A percentile compares a stretch with the other conserved stretches of the same genome.
phyloP scores from a whole-genome alignment of 805 yeast genomes.

The Yamadazyma kitorensis region DNA sequence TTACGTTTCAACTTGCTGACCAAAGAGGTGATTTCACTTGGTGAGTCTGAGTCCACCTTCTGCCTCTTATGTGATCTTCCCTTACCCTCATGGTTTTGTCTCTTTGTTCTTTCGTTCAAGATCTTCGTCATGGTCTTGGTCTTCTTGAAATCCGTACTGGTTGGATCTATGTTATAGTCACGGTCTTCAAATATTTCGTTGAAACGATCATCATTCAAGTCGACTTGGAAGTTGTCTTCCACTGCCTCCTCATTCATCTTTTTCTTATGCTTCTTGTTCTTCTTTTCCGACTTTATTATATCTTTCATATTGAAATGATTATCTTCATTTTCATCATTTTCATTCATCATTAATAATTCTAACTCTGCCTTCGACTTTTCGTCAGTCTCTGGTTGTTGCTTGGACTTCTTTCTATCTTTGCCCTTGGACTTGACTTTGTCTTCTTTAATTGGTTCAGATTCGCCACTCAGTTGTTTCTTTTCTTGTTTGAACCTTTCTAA shows the following conservation, averaged over 20 bases:
- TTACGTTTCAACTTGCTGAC: constrained; percentile 52
- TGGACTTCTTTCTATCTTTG: constrained; percentile 19
- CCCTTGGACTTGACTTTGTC: constrained; percentile 62
- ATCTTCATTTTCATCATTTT: constrained; percentile 39
- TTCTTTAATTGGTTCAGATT: constrained; percentile 12
- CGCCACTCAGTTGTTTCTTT: constrained; percentile 31
- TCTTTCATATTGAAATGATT: constrained; percentile 80
- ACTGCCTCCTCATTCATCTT: constrained; percentile 52
- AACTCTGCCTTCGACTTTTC: constrained; percentile 55
- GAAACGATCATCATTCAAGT: constrained; percentile 83
- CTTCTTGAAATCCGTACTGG: constrained; percentile 83
- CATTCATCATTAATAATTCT: constrained; percentile 70
- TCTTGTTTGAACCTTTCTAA: constrained; percentile 69
- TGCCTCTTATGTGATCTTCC: not conserved
- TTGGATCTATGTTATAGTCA: constrained; percentile 92
- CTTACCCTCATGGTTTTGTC: constrained; percentile 7
- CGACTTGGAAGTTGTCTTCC: constrained; percentile 57
- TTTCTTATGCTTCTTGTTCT: constrained; percentile 43
- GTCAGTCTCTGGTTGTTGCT: constrained; percentile 13
- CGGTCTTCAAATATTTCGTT: constrained; percentile 84
- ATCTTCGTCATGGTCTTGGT: constrained; percentile 85
- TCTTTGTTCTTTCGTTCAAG: constrained; percentile 66
- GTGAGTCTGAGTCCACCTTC: constrained; percentile 6
- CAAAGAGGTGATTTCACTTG: constrained; percentile 23
- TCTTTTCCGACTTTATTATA: constrained; percentile 67